Base-by-base conservation (phyloP, 2,329 filamentous ascomycete genomes). In the Bipolaris victoriae region DNA sequence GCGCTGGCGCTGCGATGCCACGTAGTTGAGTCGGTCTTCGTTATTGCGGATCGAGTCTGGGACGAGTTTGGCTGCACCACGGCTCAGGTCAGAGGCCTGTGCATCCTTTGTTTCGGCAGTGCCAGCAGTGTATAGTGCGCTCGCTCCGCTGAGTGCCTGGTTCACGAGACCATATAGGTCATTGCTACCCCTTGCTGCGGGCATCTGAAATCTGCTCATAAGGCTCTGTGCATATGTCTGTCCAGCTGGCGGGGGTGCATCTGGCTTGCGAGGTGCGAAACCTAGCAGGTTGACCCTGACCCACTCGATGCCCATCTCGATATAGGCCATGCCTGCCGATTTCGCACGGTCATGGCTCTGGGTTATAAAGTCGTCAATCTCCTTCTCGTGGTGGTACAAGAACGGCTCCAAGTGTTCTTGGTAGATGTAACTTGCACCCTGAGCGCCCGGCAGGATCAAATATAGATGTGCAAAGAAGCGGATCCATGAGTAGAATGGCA, bases 381-480 rank as follows among this genome's bases (percentile, higher is more conserved):
- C 87, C 41, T 83, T 77, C 78, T 98, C 95, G 77, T 99, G 94
- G 60, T 92, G 85, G 69, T 87, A 83, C 48, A 99, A 87, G 80
- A 94, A 97, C 0, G 94, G 94, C 76, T 96, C 89, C 59, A 98
- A 83, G 76, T 95, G 88, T 60, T 87, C 84, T 71, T 92, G 87
- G 81, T 98, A 99, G 63, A 98, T 82, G 69, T 90, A 80, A 60
- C 90, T 90, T 55, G 93, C 92, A 75, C 95, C 95, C 75, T 97
- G 94, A n/a, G 92, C 95, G 77, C 96, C 94, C 0, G 94, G 95
- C n/a, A 97, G 87, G 71, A 98, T 92, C 61, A 99, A 90, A 81
- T 97, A 99, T 65, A 95, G 87, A 73, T 97, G 87, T 78, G 95
- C 89, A 72, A 88, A 81, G 52, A 97, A 86, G 64, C 95, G 92